These are phyloP conservation scores for Neurospora sp. DNA, from an alignment of 495 filamentous ascomycete species.

Conservation along the genomic window DNA sequence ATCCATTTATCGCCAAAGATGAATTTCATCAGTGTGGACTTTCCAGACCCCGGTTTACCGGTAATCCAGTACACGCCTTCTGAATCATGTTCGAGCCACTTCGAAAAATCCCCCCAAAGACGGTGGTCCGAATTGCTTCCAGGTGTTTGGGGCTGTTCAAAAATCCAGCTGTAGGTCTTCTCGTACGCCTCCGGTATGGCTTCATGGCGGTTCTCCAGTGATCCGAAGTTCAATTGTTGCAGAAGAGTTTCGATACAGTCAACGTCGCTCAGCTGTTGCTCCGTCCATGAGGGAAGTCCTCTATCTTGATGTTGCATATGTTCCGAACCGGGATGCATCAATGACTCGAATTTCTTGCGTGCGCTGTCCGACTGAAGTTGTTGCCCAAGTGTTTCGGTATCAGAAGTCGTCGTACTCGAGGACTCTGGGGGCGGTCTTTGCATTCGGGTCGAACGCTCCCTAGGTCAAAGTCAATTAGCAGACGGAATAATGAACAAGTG, in stretches of 20 bases:
- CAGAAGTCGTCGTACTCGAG: neutral
- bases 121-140: neutral
- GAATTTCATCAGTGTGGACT: slow-evolving; percentile 2
- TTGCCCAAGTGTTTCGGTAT: neutral
- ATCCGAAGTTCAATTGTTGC: neutral
- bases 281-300: neutral
- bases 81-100: neutral
- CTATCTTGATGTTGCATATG: neutral
- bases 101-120: neutral
- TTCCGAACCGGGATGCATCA: neutral
- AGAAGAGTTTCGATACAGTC: neutral
- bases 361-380: neutral
- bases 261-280: neutral
- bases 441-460: neutral
- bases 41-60: slow-evolving; percentile 3
- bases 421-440: neutral
- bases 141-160: neutral
- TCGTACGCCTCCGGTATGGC: neutral
- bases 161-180: neutral
- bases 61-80: slow-evolving; percentile 1
- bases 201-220: neutral
- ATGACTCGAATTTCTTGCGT: neutral
- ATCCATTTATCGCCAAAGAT: neutral
- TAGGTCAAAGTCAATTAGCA: neutral
- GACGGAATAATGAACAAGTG: neutral